A percentile compares a stretch with the other conserved stretches of the same genome.
Evolutionary conservation across 768 basidiomycete genomes (phyloP).

Genomic region (Ramaria sp.): DNA sequence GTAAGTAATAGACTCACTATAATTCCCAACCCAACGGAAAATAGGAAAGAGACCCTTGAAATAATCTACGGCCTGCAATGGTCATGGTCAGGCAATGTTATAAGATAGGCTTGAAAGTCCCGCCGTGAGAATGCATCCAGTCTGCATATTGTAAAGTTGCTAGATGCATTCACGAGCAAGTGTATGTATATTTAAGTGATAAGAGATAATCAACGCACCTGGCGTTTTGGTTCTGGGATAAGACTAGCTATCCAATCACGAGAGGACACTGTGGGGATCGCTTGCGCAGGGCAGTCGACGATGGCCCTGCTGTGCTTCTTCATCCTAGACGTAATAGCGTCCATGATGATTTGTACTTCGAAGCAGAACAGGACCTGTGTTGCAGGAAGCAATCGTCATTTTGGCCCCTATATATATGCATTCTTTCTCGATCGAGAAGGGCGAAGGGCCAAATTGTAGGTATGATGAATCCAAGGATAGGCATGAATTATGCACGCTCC

Average conservation of each 20-base stretch:
- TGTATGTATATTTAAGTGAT: no score
- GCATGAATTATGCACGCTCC: no score
- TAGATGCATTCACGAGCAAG: no score
- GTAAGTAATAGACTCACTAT: conserved; percentile 46
- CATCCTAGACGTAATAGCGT: background rate
- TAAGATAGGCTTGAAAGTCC: background rate
- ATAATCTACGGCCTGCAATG: conserved; percentile 47
- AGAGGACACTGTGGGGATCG: conserved; percentile 48
- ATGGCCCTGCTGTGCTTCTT: conserved; percentile 46
- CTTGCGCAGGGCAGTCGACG: conserved; percentile 50
- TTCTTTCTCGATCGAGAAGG: no score
- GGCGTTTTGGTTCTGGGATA: conserved; percentile 34
- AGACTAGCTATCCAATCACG: conserved; percentile 39
- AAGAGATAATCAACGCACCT: conserved; percentile 24
- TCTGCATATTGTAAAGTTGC: no score
- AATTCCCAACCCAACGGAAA: conserved; percentile 73
- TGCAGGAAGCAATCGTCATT: background rate
- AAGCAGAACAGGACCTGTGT: no score
- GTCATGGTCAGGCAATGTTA: background rate
- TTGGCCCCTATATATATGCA: no score
- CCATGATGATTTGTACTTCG: no score
- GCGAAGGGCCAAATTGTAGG: no score
- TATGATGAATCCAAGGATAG: no score
- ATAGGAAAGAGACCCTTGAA: conserved; percentile 75
- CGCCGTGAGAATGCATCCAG: background rate